Conservation (phyloP, 768 basidiomycete genomes). For the Boletus tomentosulus region DNA sequence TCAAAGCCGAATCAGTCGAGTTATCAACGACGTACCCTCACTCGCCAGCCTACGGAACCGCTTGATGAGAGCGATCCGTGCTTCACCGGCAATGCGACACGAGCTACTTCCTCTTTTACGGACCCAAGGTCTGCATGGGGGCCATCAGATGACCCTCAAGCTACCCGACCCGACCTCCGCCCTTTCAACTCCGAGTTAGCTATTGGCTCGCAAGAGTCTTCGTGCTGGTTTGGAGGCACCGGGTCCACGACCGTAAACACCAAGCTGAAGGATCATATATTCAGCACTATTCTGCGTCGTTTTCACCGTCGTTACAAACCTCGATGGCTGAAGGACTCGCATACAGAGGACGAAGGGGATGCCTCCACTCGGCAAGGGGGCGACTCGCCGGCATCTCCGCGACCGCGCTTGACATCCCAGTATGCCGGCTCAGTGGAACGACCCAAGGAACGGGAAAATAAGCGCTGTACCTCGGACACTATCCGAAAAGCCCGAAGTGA, state of each 20-base stretch:
- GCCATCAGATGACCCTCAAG: slow-evolving; percentile 26
- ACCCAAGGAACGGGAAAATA: slow-evolving; percentile 38
- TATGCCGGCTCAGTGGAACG: slow-evolving; percentile 34
- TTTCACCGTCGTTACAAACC: slow-evolving; percentile 49
- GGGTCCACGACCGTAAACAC: slow-evolving; percentile 94
- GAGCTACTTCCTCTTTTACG: slow-evolving; percentile 26
- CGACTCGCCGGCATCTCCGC: slow-evolving; percentile 1
- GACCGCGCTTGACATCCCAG: slow-evolving; percentile 13
- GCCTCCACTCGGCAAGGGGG: slow-evolving; percentile 41
- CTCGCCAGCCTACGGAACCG: slow-evolving; percentile 36
- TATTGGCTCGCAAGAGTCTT: slow-evolving; percentile 28
- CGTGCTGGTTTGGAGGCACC: slow-evolving; percentile 76
- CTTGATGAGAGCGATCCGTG: slow-evolving; percentile 42
- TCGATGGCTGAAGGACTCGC: slow-evolving; percentile 33
- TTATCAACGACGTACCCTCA: slow-evolving; percentile 38
- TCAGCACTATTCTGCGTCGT: slow-evolving; percentile 79
- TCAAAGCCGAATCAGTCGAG: slow-evolving; percentile 5
- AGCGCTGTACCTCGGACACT: slow-evolving; percentile 27
- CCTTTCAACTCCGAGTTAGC: slow-evolving; percentile 40
- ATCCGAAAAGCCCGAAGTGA: slow-evolving; percentile 70
- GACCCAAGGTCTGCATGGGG: slow-evolving; percentile 18
- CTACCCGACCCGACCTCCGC: slow-evolving; percentile 32
- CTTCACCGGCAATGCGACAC: slow-evolving; percentile 37
- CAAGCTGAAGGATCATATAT: slow-evolving; percentile 92
- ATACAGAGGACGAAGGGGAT: slow-evolving; percentile 58